These are phyloP conservation scores for Podospora sp. DNA, from an alignment of 495 filamentous ascomycete genomes.

Conservation along the genomic window DNA sequence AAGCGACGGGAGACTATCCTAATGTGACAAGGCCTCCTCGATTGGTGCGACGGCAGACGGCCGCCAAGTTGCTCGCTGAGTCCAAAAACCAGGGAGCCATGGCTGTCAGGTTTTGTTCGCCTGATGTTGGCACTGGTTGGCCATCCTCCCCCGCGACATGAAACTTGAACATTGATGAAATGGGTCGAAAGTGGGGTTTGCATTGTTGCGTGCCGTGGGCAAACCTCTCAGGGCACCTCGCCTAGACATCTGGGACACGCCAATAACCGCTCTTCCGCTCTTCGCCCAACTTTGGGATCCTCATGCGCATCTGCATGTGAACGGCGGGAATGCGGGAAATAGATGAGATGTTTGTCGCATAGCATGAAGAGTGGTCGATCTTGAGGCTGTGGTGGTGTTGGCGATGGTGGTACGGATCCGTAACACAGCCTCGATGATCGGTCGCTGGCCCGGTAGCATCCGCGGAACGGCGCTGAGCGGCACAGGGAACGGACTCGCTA, in stretches of 20 bases:
- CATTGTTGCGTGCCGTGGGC: not conserved
- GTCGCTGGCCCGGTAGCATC: not conserved
- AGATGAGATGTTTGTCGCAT: no score
- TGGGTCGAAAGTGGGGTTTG: conserved; percentile 22
- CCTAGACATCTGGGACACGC: not conserved
- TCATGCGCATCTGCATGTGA: not conserved
- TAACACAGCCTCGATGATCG: not conserved
- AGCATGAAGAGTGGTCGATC: not conserved
- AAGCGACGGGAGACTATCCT: not conserved
- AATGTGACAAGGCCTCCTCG: not conserved
- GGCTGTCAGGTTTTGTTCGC: not conserved
- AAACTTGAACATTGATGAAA: conserved; percentile 26
- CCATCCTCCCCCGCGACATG: conserved; percentile 21
- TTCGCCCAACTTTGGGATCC: not conserved
- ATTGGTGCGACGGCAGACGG: conserved; percentile 2
- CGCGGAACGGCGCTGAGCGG: not conserved
- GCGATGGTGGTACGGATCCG: not conserved
- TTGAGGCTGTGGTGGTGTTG: not conserved
- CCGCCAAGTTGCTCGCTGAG: not conserved
- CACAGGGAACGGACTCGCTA: not conserved
- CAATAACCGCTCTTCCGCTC: not conserved
- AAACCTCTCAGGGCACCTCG: not conserved
- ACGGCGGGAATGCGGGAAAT: no score
- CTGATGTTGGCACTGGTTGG: conserved; percentile 5
- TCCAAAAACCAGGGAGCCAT: not conserved